Evolutionary conservation across 257 asterid species (phyloP).

Genomic region (Ballota nigra): DNA sequence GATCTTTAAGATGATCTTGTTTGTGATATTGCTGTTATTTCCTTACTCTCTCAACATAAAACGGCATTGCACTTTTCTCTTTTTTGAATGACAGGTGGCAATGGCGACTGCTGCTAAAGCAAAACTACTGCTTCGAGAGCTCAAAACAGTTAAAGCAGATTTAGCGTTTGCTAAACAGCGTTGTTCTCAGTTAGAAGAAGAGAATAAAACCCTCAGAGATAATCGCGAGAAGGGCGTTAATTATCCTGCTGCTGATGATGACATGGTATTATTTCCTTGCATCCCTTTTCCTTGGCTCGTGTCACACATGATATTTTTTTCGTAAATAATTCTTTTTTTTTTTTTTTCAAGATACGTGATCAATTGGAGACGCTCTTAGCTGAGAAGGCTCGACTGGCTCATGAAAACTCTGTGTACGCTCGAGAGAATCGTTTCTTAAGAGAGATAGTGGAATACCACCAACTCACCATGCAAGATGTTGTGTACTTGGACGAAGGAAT

Average conservation of each 20-base stretch:
- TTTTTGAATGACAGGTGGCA: constrained; percentile 61
- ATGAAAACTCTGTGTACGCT: constrained; percentile 78
- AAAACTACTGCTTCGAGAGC: constrained; percentile 83
- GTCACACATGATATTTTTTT: too few relatives aligned
- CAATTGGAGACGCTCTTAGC: constrained; percentile 94
- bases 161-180: constrained; percentile 74
- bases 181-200: constrained; percentile 88
- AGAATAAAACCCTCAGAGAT: constrained; percentile 76
- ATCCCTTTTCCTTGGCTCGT: not conserved
- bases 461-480: constrained; percentile 82
- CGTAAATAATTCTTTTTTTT: not conserved
- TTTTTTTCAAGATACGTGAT: constrained; percentile 51
- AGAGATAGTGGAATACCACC: constrained; percentile 94
- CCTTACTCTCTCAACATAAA: constrained; percentile 13
- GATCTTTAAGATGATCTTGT: not conserved
- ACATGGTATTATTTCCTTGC: constrained; percentile 58
- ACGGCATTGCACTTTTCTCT: constrained; percentile 23
- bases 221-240: constrained; percentile 68
- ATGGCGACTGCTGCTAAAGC: constrained; percentile 98
- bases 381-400: constrained; percentile 87
- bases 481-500: constrained; percentile 79
- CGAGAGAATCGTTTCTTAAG: constrained; percentile 91
- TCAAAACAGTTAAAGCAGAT: constrained; percentile 84
- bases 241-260: constrained; percentile 78
- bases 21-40: not conserved